These are phyloP conservation scores for Solanum dulcamara DNA, from an alignment of 257 asterid genomes.

Conservation along the genomic window DNA sequence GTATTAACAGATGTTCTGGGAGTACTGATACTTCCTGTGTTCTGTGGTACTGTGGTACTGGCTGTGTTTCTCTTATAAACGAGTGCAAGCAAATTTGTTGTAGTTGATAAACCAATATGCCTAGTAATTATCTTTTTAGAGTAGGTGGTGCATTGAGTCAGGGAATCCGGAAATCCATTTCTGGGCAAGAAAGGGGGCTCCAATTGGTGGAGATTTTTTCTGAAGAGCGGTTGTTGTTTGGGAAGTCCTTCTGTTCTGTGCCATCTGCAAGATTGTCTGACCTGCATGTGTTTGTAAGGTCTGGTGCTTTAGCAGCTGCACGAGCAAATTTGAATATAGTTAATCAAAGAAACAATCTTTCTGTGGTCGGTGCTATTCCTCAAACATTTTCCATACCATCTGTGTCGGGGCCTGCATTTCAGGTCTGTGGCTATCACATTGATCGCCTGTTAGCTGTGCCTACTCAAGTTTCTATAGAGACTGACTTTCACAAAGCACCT, in stretches of 20 bases:
- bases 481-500: constrained; percentile 14
- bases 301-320: constrained; percentile 59
- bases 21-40: constrained; percentile 56
- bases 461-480: constrained; percentile 13
- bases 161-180: constrained; percentile 36
- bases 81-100: constrained; percentile 9
- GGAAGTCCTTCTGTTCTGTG: constrained; percentile 27
- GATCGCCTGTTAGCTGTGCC: constrained; percentile 39
- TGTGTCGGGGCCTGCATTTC: constrained; percentile 74
- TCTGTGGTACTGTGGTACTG: constrained; percentile 18
- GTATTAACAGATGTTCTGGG: constrained; percentile 26
- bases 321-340: constrained; percentile 51
- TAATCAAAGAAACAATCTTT: constrained; percentile 43
- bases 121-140: constrained; percentile 49
- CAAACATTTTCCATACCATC: constrained; percentile 68
- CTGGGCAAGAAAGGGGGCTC: constrained; percentile 30
- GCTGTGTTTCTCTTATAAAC: constrained; percentile 13
- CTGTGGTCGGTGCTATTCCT: constrained; percentile 59
- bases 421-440: constrained; percentile 51
- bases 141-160: constrained; percentile 32
- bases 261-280: constrained; percentile 26
- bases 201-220: constrained; percentile 32
- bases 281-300: constrained; percentile 37
- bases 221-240: constrained; percentile 33
- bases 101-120: constrained; percentile 42